phyloP scores from a whole-genome alignment of 441 rosid genomes.

The Adansonia madagascariensis region DNA sequence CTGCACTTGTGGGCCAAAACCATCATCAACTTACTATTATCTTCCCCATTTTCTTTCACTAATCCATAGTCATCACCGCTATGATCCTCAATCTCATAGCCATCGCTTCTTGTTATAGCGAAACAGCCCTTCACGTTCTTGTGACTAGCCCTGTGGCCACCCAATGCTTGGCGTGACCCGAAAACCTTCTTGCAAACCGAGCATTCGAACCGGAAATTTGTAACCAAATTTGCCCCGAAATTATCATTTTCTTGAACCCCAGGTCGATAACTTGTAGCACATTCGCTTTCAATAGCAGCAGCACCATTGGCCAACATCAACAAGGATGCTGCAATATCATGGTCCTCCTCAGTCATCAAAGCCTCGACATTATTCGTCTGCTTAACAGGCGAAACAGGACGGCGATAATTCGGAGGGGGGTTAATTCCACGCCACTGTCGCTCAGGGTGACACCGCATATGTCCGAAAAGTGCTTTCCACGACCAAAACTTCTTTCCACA shows the following conservation, averaged over 20 bases:
- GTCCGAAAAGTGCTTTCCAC: slow-evolving; percentile 85
- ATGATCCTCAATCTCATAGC: slow-evolving; percentile 33
- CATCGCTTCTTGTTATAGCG: slow-evolving; percentile 52
- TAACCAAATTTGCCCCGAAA: not conserved
- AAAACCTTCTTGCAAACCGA: slow-evolving; percentile 85
- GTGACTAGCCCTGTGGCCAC: slow-evolving; percentile 87
- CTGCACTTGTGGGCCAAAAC: slow-evolving; percentile 61
- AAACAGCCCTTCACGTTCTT: slow-evolving; percentile 81
- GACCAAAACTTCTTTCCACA: slow-evolving; percentile 86
- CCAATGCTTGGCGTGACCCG: slow-evolving; percentile 82
- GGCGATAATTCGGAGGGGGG: slow-evolving; percentile 58
- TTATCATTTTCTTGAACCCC: slow-evolving; percentile 26
- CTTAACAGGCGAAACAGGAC: slow-evolving; percentile 7
- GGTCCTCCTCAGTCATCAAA: slow-evolving; percentile 55
- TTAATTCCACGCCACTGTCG: slow-evolving; percentile 92
- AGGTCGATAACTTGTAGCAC: slow-evolving; percentile 6
- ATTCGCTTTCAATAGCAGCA: slow-evolving; percentile 10
- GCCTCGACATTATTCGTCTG: slow-evolving; percentile 16
- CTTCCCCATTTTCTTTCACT: slow-evolving; percentile 28
- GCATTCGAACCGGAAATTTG: slow-evolving; percentile 56
- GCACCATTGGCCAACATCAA: slow-evolving; percentile 52
- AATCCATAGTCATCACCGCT: not conserved
- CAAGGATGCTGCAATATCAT: slow-evolving; percentile 67
- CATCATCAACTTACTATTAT: slow-evolving; percentile 31
- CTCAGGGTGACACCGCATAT: slow-evolving; percentile 95